Base-by-base conservation (phyloP, 768 basidiomycete species). In the Russula lepida region DNA sequence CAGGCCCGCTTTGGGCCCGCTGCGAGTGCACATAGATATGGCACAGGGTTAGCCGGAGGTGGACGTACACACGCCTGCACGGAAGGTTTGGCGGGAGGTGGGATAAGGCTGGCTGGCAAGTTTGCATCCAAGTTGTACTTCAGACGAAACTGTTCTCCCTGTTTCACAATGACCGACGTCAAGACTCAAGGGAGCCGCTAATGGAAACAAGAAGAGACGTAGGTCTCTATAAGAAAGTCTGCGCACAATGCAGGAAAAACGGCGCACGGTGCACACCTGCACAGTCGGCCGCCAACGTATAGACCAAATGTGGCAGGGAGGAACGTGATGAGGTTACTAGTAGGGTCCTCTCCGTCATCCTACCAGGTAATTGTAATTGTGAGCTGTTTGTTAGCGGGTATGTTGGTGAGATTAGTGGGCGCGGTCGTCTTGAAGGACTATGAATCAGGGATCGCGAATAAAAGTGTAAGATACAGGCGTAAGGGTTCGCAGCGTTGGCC, bases 91-190 rank as follows among this genome's bases (percentile, higher is more conserved):
- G 48, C 67, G 23, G 44, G 66, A 47, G 64, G 54, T 5, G 60
- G 67, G 39, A 67, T 69, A 5, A 68, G 70, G 30, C 63, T 66
- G 5, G 67, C 69, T 25, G 71, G 68, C 12, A 95, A 98, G 76
- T 98, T 99, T 60, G 97, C 95, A n/a, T n/a, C n/a, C n/a, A n/a
- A n/a, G 71, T 99, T 95, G 72, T 98, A 99, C 71, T 97, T 98
- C 59, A 99, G 78, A 72, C 97, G 98, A 75, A 98, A 99, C 68
- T 92, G 84, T 74, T 97, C 94, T 54, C 94, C 95, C 84, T 92
- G 79, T 19, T 35, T 41, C 27, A 46, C 13, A 21, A 32, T 15
- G 21, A 47, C 30, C 21, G n/a, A 13, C 2, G 35, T 54, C n/a
- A 41, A 65, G 51, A 47, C 15, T n/a, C 13, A 35, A 25, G 32